Base-by-base conservation (phyloP, 352 stramenopile genomes). In the Pythium myriotylum region DNA sequence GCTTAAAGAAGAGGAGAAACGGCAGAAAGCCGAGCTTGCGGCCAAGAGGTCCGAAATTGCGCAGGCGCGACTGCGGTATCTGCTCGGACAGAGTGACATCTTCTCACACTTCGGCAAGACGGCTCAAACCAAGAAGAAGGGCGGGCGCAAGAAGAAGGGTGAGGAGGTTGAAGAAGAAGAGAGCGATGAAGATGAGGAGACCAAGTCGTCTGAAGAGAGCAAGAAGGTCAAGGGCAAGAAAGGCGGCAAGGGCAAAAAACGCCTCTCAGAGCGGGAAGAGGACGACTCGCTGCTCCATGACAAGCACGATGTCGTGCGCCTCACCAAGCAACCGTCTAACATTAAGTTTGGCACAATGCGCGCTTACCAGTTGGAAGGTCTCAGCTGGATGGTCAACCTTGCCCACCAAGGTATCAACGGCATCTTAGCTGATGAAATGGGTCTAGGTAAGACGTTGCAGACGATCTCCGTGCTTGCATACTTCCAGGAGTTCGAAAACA, bases 391-490 rank as follows among this genome's bases (percentile, higher is more conserved):
- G 74, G 82, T 99, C 8, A 99, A 98, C 68, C 82, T 99, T 9
- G 95, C 98, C 54, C 96, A 99, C 67, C 98, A 99, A 63, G 96
- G 98, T 48, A 94, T 99, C 48, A 99, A 99, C 76, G 97, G 96
- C 13, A 99, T 99, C 51, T 72, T 99, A 24, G 97, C 95, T 0
- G 97, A 99, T 67, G 96, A 99, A 73, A 98, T 99, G 93, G 94
- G 91, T 62, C 84, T 99, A n/a, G 97, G 97, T 32, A 99, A 99
- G 73, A 99, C 97, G 0, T 91, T 99, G 32, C 92, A 96, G 62
- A 96, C 87, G 20, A 96, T 96, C 52, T 96, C 87, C 0, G 84
- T 96, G 57, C 67, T 96, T 23, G 87, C 62, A 4, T 96, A 96
- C 56, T 92, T 94, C 33, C 68, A 75, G 27, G 86, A 95, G 67